Conservation (phyloP, 1,284 basidiomycete genomes). For the Salmacisia buchloeana region DNA sequence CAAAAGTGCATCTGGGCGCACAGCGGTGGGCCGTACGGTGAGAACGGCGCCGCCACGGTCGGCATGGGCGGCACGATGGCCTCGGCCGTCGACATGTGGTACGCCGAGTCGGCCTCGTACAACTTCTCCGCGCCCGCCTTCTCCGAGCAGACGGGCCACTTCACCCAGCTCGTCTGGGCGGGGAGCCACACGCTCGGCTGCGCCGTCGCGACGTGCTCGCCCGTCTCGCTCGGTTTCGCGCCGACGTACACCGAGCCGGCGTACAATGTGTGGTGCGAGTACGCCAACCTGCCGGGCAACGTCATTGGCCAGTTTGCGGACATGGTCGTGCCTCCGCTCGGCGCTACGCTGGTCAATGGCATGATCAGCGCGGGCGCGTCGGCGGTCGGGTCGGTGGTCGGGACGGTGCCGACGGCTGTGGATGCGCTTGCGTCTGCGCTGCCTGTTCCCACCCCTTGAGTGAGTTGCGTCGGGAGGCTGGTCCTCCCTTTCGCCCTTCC, state of each 20-base stretch:
- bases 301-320: constrained; percentile 18
- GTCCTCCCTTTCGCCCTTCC: too few species aligned
- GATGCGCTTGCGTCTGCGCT: constrained; percentile 19
- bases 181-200: constrained; percentile 19
- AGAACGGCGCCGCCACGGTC: constrained; percentile 27
- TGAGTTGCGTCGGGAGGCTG: too few species aligned
- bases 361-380: too few species aligned
- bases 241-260: not conserved
- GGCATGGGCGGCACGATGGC: constrained; percentile 15
- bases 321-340: constrained; percentile 15
- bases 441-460: too few species aligned
- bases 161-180: constrained; percentile 36
- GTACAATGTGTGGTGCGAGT: constrained; percentile 23
- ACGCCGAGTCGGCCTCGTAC: constrained; percentile 24
- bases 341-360: not conserved
- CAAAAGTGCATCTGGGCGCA: constrained; percentile 21
- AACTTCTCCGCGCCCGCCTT: constrained; percentile 18
- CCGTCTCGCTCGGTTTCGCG: constrained; percentile 12
- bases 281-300: constrained; percentile 30
- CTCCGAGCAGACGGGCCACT: constrained; percentile 27
- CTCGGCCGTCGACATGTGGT: constrained; percentile 22
- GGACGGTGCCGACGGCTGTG: not conserved
- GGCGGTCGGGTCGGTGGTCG: not conserved
- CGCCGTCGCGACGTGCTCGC: constrained; percentile 18
- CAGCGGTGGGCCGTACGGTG: constrained; percentile 29